Conservation (phyloP, 306 rosid species). For the Pyrus bretschneideri region DNA sequence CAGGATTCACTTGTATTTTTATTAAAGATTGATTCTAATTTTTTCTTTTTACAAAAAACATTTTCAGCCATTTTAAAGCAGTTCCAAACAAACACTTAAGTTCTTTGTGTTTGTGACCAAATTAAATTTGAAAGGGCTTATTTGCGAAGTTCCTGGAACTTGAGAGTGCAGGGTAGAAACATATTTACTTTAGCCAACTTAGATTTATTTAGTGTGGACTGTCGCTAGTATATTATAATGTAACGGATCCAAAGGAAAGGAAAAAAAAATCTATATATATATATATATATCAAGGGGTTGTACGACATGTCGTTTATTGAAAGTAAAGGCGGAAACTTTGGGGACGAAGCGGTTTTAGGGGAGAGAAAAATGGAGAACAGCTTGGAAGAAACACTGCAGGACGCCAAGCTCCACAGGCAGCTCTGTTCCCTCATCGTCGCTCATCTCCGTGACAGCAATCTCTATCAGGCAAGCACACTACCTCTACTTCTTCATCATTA, state of each 20-base stretch:
- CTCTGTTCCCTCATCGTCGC: slow-evolving; percentile 79
- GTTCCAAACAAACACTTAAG: no score
- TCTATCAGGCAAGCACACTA: slow-evolving; percentile 46
- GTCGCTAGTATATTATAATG: no score
- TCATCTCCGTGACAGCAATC: slow-evolving; percentile 76
- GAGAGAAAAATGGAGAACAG: slow-evolving; percentile 40
- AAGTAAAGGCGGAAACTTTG: not conserved
- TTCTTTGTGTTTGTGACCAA: no score
- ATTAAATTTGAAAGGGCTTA: no score
- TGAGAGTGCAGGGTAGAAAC: no score
- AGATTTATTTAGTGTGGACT: no score
- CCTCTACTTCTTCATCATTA: not conserved
- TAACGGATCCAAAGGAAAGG: not conserved
- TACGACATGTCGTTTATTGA: not conserved
- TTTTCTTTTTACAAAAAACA: no score
- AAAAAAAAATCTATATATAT: no score
- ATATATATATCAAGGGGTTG: not conserved
- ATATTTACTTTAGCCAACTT: no score
- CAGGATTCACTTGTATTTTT: no score
- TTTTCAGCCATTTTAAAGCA: no score
- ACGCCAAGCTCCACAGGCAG: slow-evolving; percentile 64
- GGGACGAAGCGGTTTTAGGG: not conserved
- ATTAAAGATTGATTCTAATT: no score
- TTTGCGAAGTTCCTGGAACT: not conserved
- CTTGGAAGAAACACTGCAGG: slow-evolving; percentile 53